Evolutionary conservation across 2,329 filamentous ascomycete genomes (phyloP).

Genomic region (Alternaria sp.): DNA sequence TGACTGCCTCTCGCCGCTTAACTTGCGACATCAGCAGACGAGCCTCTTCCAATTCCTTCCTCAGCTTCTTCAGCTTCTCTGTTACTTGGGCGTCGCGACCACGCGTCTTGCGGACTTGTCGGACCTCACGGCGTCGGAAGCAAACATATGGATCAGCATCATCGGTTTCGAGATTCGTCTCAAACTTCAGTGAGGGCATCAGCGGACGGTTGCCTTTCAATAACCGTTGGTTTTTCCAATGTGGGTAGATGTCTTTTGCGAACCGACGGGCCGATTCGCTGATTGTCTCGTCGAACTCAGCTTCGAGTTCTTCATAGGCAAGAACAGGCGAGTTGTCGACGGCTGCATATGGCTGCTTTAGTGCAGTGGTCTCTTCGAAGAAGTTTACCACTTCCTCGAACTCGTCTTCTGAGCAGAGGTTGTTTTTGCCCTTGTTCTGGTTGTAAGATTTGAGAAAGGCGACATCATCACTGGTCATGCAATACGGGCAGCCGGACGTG

Average conservation of each 20-base stretch:
- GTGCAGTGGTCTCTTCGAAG: slow-evolving; percentile 85
- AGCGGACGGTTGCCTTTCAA: slow-evolving; percentile 74
- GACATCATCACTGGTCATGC: slow-evolving; percentile 92
- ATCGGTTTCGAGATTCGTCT: slow-evolving; percentile 92
- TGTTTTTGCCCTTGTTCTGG: slow-evolving; percentile 69
- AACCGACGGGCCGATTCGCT: slow-evolving; percentile 64
- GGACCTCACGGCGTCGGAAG: slow-evolving; percentile 92
- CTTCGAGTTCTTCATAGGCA: slow-evolving; percentile 65
- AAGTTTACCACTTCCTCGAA: slow-evolving; percentile 96
- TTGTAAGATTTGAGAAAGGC: slow-evolving; percentile 86
- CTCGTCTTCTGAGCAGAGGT: slow-evolving; percentile 82
- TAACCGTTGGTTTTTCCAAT: slow-evolving; percentile 81
- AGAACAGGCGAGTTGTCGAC: slow-evolving; percentile 87
- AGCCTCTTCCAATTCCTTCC: slow-evolving; percentile 89
- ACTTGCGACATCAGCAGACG: slow-evolving; percentile 80
- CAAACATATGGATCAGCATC: slow-evolving; percentile 98
- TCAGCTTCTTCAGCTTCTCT: slow-evolving; percentile 91
- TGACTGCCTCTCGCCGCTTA: slow-evolving; percentile 79
- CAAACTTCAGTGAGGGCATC: slow-evolving; percentile 85
- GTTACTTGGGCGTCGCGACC: slow-evolving; percentile 92
- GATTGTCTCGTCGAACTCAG: slow-evolving; percentile 68
- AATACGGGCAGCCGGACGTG: slow-evolving; percentile 87
- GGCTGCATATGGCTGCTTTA: slow-evolving; percentile 85
- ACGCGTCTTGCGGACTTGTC: slow-evolving; percentile 92
- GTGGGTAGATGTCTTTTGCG: slow-evolving; percentile 83